Percentiles rank a stretch among this genome's conserved stretches.
Conservation (phyloP, 192 early-diverging fungal genomes). For the Coemansia asiatica region DNA sequence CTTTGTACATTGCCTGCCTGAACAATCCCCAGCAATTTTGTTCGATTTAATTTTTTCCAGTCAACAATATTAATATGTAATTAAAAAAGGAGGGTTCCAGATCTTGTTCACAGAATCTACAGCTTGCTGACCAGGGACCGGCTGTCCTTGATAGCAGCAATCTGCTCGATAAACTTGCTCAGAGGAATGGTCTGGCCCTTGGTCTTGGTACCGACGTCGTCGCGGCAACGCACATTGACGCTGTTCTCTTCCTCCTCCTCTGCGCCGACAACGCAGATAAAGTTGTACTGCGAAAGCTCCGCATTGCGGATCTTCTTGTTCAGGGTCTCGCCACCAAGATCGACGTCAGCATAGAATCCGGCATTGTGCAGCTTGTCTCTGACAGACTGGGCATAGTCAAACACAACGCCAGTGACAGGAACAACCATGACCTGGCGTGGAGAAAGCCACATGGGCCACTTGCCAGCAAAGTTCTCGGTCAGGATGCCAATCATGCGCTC, state of each 20-base stretch:
- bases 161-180: conserved; percentile 67
- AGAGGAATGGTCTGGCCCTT: conserved; percentile 79
- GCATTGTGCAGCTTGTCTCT: conserved; percentile 64
- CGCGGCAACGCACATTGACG: conserved; percentile 90
- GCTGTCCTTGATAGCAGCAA: conserved; percentile 68
- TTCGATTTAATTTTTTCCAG: too few species aligned
- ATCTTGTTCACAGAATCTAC: neutral
- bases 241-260: conserved; percentile 73
- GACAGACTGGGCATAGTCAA: conserved; percentile 80
- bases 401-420: conserved; percentile 77
- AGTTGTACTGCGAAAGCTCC: conserved; percentile 93
- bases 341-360: conserved; percentile 84
- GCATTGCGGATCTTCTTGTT: conserved; percentile 98
- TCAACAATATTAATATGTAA: too few species aligned
- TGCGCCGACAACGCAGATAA: conserved; percentile 92
- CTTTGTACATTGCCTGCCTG: too few species aligned
- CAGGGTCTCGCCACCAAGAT: conserved; percentile 81
- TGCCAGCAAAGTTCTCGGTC: conserved; percentile 93
- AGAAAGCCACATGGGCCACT: conserved; percentile 98
- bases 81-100: neutral
- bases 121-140: conserved; percentile 62
- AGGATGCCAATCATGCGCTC: conserved; percentile 96
- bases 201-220: conserved; percentile 77
- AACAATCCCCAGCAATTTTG: too few species aligned
- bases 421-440: conserved; percentile 91